A percentile compares a stretch with the other conserved stretches of the same genome.
These are phyloP conservation scores for Tagetes patula DNA, from an alignment of 129 eudicot species.

Conservation along the genomic window DNA sequence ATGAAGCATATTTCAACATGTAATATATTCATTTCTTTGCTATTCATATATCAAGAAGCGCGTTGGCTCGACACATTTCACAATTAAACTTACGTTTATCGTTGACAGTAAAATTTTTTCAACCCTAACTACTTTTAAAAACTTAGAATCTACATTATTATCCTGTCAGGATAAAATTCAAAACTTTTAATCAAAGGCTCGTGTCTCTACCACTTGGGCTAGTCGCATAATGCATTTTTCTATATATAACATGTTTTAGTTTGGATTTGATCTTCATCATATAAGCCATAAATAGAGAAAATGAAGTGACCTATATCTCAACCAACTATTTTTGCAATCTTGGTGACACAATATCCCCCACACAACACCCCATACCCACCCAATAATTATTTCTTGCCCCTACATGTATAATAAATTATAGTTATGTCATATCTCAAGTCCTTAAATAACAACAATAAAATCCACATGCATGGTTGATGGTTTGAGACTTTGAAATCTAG, in stretches of 20 bases:
- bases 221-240: no score
- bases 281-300: conserved; percentile 3
- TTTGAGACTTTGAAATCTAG: conserved; percentile 5
- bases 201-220: no score
- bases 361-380: neutral
- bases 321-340: conserved; percentile 7
- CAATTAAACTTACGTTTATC: no score
- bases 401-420: conserved; percentile 19
- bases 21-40: conserved; percentile 1
- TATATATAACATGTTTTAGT: neutral
- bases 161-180: no score
- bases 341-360: conserved; percentile 3
- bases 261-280: neutral
- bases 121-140: no score
- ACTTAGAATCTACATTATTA: no score
- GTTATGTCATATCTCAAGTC: conserved; percentile 22
- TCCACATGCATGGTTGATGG: conserved; percentile 28
- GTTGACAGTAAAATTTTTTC: no score
- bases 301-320: neutral
- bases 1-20: neutral
- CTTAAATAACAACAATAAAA: conserved; percentile 24
- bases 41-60: no score
- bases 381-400: conserved; percentile 3
- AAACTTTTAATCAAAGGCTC: no score
- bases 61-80: no score